These are phyloP conservation scores for Priceomyces carsonii DNA, from an alignment of 805 yeast species.

Conservation along the genomic window DNA sequence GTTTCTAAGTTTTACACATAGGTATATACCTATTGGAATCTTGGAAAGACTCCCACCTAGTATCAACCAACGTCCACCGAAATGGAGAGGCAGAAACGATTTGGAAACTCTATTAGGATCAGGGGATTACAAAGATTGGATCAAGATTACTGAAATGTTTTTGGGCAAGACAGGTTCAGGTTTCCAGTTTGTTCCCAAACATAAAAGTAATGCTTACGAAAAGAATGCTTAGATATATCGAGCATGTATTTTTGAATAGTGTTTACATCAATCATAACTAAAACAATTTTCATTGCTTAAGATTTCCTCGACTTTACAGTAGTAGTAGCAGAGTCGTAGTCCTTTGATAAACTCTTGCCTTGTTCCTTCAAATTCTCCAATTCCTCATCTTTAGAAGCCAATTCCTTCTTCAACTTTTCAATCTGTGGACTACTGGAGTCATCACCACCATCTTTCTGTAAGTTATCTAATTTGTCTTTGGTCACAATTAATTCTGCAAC, in stretches of 20 bases:
- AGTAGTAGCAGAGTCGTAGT: conserved; percentile 51
- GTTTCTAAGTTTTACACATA: conserved; percentile 87
- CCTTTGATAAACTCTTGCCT: conserved; percentile 62
- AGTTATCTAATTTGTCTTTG: conserved; percentile 57
- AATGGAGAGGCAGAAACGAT: conserved; percentile 91
- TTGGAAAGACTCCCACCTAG: conserved; percentile 86
- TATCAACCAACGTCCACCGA: conserved; percentile 90
- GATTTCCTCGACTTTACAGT: conserved; percentile 15
- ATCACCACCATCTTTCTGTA: conserved; percentile 19
- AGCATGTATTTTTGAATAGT: conserved; percentile 6
- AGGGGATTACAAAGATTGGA: conserved; percentile 89
- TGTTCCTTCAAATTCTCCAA: conserved; percentile 71
- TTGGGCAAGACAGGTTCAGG: conserved; percentile 78
- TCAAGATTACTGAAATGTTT: conserved; percentile 92
- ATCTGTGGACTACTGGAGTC: conserved; percentile 38
- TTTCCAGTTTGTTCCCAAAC: conserved; percentile 88
- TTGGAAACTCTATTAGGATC: conserved; percentile 88
- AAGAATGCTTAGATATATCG: conserved; percentile 3
- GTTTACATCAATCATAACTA: too few relatives aligned
- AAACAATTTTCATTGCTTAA: neutral
- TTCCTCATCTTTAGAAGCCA: conserved; percentile 61
- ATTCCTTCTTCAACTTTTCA: conserved; percentile 43
- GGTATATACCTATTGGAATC: conserved; percentile 93
- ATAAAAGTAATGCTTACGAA: conserved; percentile 82
- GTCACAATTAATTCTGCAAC: conserved; percentile 70